A percentile compares a stretch with the other conserved stretches of the same genome.
Evolutionary conservation across 495 filamentous ascomycete genomes (phyloP).

Genomic region (Mycothermus thermophilus): DNA sequence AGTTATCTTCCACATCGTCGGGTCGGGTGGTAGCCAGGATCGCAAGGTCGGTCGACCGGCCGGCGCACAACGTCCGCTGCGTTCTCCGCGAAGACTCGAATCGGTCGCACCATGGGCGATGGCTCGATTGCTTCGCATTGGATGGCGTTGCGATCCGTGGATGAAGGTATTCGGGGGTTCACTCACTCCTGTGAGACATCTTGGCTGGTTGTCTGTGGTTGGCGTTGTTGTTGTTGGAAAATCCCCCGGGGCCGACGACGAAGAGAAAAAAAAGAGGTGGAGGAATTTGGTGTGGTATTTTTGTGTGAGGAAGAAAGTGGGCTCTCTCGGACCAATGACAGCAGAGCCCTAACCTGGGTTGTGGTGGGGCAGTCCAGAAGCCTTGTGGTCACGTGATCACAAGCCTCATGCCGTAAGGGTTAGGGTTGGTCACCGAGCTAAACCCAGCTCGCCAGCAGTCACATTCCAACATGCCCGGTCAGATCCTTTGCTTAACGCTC

Average conservation of each 20-base stretch:
- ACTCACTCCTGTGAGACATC: slow-evolving; percentile 29
- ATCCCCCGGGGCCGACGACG: slow-evolving; percentile 11
- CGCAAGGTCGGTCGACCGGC: too few relatives aligned
- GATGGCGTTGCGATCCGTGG: neutral
- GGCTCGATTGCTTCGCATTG: slow-evolving; percentile 1
- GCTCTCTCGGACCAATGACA: slow-evolving; percentile 14
- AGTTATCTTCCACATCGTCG: neutral
- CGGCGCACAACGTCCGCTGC: too few relatives aligned
- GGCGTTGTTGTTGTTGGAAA: slow-evolving; percentile 17
- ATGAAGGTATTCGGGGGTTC: neutral
- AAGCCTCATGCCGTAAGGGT: too few relatives aligned
- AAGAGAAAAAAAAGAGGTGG: slow-evolving; percentile 8
- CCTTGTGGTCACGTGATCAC: too few relatives aligned
- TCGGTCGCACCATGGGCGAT: neutral
- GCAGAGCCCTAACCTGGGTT: slow-evolving; percentile 21
- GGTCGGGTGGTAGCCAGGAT: neutral
- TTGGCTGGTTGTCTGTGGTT: slow-evolving; percentile 18
- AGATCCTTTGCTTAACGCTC: too few relatives aligned
- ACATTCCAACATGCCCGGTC: too few relatives aligned
- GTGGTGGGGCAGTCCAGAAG: too few relatives aligned
- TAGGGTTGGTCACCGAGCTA: too few relatives aligned
- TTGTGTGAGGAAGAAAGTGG: slow-evolving; percentile 23
- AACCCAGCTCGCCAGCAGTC: too few relatives aligned
- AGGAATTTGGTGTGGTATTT: slow-evolving; percentile 15
- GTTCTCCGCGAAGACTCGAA: neutral